Base-by-base conservation (phyloP, 495 filamentous ascomycete species). In the Patellaria atrata region DNA sequence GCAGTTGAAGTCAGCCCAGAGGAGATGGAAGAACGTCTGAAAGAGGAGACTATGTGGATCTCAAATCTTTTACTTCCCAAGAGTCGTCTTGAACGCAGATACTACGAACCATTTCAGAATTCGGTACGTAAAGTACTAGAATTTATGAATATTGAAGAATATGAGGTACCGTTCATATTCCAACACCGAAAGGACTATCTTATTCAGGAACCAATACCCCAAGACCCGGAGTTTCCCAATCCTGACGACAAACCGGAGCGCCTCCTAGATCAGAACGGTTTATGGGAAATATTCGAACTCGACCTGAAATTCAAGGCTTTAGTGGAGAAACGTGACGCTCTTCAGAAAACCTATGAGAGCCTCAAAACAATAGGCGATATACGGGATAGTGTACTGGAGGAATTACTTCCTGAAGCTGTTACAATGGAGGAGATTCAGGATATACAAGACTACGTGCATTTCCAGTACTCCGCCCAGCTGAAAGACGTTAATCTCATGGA, bases 141-240 rank as follows among this genome's bases (percentile, higher is more conserved):
- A 47, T 94, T 96, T 44, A 78, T 97, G 49, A 77, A 87, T 25
- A 71, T 83, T 5, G 85, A 94, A 41, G 79, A 91, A 35, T 82
- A 79, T 52, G 89, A 97, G 51, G 85, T 94, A 3, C 87, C 89
- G 0, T 97, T 89, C 52, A 85, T 97, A 43, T 94, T 94, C 57
- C 91, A 96, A 51, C 87, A 97, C 46, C 82, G 91, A 23, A 86
- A 92, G 55, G 89, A 97, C 53, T 96, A 96, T 54, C 73, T 97
- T 41, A 94, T 96, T 41, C 62, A 70, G 20, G 43, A 59, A 11
- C n/a, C n/a, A n/a, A n/a, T n/a, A n/a, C n/a, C n/a, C n/a, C n/a
- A n/a, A n/a, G 59, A 65, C 13, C 66, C 61, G 5, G 64, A 67
- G 33, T 56, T 58, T 7, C 51, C 53, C 27, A 73, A 76, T 33